Base-by-base conservation (phyloP, 768 basidiomycete genomes). In the Lactifluus hygrophoroides region DNA sequence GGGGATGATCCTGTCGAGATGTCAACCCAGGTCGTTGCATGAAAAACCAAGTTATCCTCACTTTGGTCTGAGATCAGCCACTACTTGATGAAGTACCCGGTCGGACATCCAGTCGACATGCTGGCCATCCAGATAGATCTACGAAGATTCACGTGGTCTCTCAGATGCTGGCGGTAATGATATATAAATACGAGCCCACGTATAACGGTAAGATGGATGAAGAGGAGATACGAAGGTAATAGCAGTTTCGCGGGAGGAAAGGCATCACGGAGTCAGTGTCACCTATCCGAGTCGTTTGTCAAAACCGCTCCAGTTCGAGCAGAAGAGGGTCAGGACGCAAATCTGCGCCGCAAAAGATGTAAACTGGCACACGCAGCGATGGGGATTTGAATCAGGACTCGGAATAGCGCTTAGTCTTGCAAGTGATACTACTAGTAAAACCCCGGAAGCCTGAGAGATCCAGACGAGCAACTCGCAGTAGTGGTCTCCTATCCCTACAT, bases 71-170 rank as follows among this genome's bases (percentile, higher is more conserved):
- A 96, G 70, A 69, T 92, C 90, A 10, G 80, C 78, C 2, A 96
- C 77, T 17, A 95, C 88, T 65, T 83, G 80, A 66, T 93, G 91
- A 2, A 95, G 74, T 42, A 88, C 77, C 25, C 71, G 65, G 65
- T 95, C 92, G 6, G 86, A 83, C 92, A 96, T 95, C 94, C 94
- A 96, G 55, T 83, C 77, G 16, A 89, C 71, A 74, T 96, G 94
- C 11, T 82, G 80, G 62, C 90, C 90, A 67, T 96, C 94, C 28
- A 96, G 80, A 70, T 94, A 94, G 4, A 94, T 72, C 85, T 88
- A 61, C 52, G 35, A 10, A 47, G 6, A 37, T 25, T 11, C n/a
- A 17, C 42, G 23, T 35, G 9, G 5, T 3, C 42, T 3, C 19
- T 54, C 32, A 54, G 32, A 9, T 45, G 56, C 66, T 16, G 25